phyloP scores from a whole-genome alignment of 345 rosid species.

The Ailanthus altissimus region DNA sequence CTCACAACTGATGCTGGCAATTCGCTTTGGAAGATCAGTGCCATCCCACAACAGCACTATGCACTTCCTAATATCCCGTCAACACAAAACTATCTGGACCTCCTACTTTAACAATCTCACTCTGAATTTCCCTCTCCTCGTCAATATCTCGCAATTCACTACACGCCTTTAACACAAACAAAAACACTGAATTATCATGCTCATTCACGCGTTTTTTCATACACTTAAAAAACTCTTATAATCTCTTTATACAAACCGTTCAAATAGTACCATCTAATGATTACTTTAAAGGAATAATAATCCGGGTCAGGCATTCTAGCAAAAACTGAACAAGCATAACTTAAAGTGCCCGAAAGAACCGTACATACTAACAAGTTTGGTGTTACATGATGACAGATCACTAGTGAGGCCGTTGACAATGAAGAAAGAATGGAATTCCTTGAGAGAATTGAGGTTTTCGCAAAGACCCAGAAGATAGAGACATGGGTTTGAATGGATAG shows the following conservation, averaged over 20 bases:
- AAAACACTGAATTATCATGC: constrained; percentile 53
- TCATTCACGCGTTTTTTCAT: constrained; percentile 38
- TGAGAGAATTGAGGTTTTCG: constrained; percentile 44
- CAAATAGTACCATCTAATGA: constrained; percentile 70
- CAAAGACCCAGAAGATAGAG: constrained; percentile 50
- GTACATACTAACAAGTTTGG: constrained; percentile 64
- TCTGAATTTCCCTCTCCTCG: constrained; percentile 65
- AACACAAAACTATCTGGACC: constrained; percentile 56
- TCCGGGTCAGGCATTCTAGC: constrained; percentile 71
- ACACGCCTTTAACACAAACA: constrained; percentile 71
- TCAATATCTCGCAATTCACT: constrained; percentile 51
- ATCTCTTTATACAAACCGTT: constrained; percentile 41
- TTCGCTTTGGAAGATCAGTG: background rate
- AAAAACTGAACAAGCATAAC: constrained; percentile 65
- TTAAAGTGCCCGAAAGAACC: constrained; percentile 51
- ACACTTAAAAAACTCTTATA: constrained; percentile 36
- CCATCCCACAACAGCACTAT: background rate
- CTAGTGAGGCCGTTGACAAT: constrained; percentile 44
- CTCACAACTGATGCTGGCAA: constrained; percentile 4
- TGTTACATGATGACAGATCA: constrained; percentile 45
- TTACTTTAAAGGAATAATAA: constrained; percentile 64
- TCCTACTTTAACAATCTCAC: constrained; percentile 55
- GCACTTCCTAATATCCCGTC: constrained; percentile 23
- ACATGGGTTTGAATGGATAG: constrained; percentile 35
- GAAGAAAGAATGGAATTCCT: constrained; percentile 46